A percentile compares a stretch with the other conserved stretches of the same genome.
These are phyloP conservation scores for Hysterangium stoloniferum DNA, from an alignment of 768 basidiomycete species.

Conservation along the genomic window DNA sequence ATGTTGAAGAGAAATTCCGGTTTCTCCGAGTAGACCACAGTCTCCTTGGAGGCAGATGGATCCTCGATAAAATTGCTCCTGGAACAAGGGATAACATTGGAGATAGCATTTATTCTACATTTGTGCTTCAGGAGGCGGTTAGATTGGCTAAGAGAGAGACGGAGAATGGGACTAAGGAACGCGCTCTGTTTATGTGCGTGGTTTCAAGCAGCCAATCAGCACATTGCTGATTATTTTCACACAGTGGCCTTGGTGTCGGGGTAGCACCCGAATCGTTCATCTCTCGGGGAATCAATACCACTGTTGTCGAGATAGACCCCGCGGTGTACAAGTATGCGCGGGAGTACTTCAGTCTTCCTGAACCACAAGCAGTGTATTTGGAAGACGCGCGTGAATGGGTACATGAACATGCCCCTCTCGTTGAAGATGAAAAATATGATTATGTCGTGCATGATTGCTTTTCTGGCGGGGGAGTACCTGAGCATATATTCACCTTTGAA, in stretches of 20 bases:
- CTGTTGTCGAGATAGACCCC: constrained; percentile 91
- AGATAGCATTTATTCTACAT: constrained; percentile 78
- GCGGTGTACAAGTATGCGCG: constrained; percentile 80
- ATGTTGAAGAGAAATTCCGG: constrained; percentile 28
- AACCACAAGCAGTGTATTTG: constrained; percentile 55
- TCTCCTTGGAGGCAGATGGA: constrained; percentile 71
- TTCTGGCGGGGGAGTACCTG: constrained; percentile 86
- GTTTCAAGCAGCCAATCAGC: constrained; percentile 9
- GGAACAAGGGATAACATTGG: constrained; percentile 42
- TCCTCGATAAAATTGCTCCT: constrained; percentile 37
- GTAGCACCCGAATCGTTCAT: constrained; percentile 71
- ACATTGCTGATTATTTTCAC: constrained; percentile 13
- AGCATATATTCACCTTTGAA: constrained; percentile 74
- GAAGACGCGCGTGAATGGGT: constrained; percentile 74
- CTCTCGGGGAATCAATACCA: constrained; percentile 59
- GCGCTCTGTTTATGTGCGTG: constrained; percentile 66
- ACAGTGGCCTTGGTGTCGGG: constrained; percentile 83
- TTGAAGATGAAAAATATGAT: constrained; percentile 41
- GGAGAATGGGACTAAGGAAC: constrained; percentile 30
- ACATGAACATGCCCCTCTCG: constrained; percentile 28
- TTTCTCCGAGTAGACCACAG: constrained; percentile 49
- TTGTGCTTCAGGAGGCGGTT: constrained; percentile 80
- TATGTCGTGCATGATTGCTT: constrained; percentile 88
- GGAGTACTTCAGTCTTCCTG: constrained; percentile 69
- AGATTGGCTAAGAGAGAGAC: constrained; percentile 54